Evolutionary conservation across 148 eudicot species (phyloP), one percentile per base, ranked within the genome.

Genomic region (Heliamphora exappendiculata): DNA sequence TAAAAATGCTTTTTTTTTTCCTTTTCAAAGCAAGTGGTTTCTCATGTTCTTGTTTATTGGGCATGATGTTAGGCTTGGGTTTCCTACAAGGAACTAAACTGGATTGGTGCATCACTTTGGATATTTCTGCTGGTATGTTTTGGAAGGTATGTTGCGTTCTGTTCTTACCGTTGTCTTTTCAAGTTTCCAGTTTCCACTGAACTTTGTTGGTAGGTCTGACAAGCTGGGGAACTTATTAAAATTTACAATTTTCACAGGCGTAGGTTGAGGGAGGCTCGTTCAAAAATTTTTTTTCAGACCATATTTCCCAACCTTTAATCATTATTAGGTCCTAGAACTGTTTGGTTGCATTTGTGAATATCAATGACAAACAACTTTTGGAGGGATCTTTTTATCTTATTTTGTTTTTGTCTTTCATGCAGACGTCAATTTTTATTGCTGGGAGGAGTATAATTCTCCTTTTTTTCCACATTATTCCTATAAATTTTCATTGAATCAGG

Each of bases 51-150:
- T 68, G 57, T 68, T 20, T 49, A 7, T 73, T 71, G 26, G 19
- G 60, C 75, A 41, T 44, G 33, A 6, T 74, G 10, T 53, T 86
- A 92, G 97, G 86, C 80, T n/a, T 92, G 97, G 97, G 79, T 92
- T 77, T 44, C 82, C 76, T 92, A 92, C 87, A 92, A 89, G 84
- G 95, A 90, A 83, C 75, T 88, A 49, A 86, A 70, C 71, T 90
- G 90, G 93, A 77, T 92, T 26, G 70, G 80, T 64, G 79, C 91
- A 74, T 26, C 79, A 44, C 36, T 92, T 80, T 90, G 95, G 95
- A 59, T 89, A 59, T 64, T 81, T 74, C 78, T 90, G 77, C 84
- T 92, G 28, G 82, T 89, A 45, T 92, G 93, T 78, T 82, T 90
- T 20, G 97, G 97, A 70, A 90, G 97, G 97, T 92, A 86, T 67